These are phyloP conservation scores for Eimeria tenella DNA, from an alignment of 169 alveolate species.

Conservation along the genomic window DNA sequence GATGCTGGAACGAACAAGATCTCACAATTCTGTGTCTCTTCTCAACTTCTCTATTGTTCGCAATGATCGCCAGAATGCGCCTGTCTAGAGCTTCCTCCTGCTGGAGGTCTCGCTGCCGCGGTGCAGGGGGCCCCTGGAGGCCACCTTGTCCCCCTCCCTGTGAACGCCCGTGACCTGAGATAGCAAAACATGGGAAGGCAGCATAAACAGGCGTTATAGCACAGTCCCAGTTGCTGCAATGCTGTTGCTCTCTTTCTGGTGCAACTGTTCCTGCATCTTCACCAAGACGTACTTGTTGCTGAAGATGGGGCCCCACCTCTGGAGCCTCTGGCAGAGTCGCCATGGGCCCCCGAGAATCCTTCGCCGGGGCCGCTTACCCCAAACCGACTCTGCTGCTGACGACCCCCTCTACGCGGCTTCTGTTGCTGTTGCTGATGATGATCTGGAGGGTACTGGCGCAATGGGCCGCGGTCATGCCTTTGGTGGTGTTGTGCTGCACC, in stretches of 20 bases:
- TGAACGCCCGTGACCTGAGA: conserved; percentile 4
- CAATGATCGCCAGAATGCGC: conserved; percentile 18
- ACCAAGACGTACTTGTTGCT: background rate
- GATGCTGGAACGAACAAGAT: background rate
- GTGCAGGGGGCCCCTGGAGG: conserved; percentile 7
- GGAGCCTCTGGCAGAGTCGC: background rate
- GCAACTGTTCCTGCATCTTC: background rate
- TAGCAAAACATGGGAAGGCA: background rate
- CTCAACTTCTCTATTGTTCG: conserved; percentile 35
- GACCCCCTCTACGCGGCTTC: conserved; percentile 39
- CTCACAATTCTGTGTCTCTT: conserved; percentile 48
- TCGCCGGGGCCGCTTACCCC: conserved; percentile 4
- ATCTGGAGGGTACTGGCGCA: conserved; percentile 20
- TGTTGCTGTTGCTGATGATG: conserved; percentile 45
- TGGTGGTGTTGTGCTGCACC: conserved; percentile 29
- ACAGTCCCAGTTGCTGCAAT: background rate
- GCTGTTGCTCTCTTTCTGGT: conserved; percentile 5
- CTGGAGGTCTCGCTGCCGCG: conserved; percentile 52
- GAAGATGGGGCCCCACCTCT: conserved; percentile 14
- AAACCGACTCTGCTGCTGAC: conserved; percentile 47
- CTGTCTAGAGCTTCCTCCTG: conserved; percentile 44
- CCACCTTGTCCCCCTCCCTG: conserved; percentile 2
- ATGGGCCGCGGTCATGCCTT: conserved; percentile 40
- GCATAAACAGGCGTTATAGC: no score
- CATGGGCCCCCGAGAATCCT: conserved; percentile 4